Evolutionary conservation across 768 basidiomycete genomes (phyloP).

Genomic region (Amylocystis lapponica): DNA sequence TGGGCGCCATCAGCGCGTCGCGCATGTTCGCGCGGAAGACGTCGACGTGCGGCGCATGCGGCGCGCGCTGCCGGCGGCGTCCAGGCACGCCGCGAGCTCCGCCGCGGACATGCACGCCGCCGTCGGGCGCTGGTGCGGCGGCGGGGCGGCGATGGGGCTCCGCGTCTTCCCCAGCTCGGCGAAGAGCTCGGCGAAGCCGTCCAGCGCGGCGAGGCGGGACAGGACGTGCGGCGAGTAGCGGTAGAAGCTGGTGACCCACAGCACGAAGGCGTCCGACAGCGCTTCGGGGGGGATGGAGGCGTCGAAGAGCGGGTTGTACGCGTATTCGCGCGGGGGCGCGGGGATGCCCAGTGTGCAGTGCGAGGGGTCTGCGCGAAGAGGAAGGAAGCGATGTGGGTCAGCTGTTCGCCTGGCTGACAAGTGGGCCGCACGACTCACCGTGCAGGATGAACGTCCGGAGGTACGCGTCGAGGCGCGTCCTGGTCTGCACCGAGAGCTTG

Average conservation of each 20-base stretch:
- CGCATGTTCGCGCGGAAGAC: conserved; percentile 4
- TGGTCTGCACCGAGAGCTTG: conserved; percentile 14
- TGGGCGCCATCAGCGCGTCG: background rate
- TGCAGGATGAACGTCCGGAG: conserved; percentile 23
- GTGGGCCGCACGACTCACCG: conserved; percentile 14
- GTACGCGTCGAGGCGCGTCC: conserved; percentile 13
- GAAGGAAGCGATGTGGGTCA: no score
- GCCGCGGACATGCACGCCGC: background rate
- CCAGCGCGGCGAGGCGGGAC: background rate
- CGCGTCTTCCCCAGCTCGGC: background rate
- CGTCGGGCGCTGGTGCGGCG: background rate
- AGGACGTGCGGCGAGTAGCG: no score
- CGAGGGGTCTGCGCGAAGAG: no score
- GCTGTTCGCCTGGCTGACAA: no score
- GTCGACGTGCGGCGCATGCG: no score
- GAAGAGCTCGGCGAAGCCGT: background rate
- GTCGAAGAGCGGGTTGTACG: conserved; percentile 8
- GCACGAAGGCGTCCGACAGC: background rate
- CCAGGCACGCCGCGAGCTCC: background rate
- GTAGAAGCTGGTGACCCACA: conserved; percentile 7
- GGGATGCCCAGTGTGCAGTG: no score
- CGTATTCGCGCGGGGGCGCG: conserved; percentile 1
- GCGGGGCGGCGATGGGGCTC: background rate
- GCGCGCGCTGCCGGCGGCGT: background rate
- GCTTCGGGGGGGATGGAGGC: background rate